These are phyloP conservation scores for Xylariaceae sp. DNA, from an alignment of 2,329 filamentous ascomycete genomes.

Conservation along the genomic window DNA sequence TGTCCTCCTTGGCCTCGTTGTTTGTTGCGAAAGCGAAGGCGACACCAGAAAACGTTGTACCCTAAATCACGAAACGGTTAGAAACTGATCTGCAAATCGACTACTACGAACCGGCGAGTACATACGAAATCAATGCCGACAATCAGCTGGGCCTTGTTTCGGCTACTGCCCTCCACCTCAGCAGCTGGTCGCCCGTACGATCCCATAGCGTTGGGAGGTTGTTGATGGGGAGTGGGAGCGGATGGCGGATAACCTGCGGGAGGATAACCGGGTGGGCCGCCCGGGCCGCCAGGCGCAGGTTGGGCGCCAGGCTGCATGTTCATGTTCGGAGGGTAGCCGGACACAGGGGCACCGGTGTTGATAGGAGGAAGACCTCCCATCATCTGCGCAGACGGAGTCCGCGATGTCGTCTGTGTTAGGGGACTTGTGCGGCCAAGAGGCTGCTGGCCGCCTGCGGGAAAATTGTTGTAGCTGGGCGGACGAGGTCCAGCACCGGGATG, in stretches of 20 bases:
- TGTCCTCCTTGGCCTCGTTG: constrained; percentile 95
- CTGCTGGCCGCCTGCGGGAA: constrained; percentile 43
- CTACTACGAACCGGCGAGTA: constrained; percentile 12
- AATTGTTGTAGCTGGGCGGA: constrained; percentile 60
- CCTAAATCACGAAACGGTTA: constrained; percentile 51
- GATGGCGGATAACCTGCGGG: constrained; percentile 45
- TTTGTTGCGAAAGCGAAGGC: constrained; percentile 97
- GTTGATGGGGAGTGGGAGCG: constrained; percentile 37
- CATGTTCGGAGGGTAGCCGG: constrained; percentile 56
- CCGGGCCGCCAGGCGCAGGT: constrained; percentile 40
- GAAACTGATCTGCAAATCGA: background rate
- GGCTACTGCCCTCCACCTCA: constrained; percentile 82
- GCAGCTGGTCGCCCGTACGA: constrained; percentile 46
- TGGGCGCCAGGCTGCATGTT: constrained; percentile 36
- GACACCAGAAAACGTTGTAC: constrained; percentile 96
- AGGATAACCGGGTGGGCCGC: constrained; percentile 34
- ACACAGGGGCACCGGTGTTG: constrained; percentile 56
- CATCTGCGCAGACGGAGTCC: constrained; percentile 56
- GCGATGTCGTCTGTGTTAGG: constrained; percentile 43
- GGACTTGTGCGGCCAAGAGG: constrained; percentile 51
- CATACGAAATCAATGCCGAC: constrained; percentile 97
- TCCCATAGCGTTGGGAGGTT: constrained; percentile 35
- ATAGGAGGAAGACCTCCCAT: constrained; percentile 61
- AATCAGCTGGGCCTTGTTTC: constrained; percentile 94
- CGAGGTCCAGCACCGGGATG: constrained; percentile 54